Base-by-base conservation (phyloP, 2,329 filamentous ascomycete species). In the Cadophora gregata region DNA sequence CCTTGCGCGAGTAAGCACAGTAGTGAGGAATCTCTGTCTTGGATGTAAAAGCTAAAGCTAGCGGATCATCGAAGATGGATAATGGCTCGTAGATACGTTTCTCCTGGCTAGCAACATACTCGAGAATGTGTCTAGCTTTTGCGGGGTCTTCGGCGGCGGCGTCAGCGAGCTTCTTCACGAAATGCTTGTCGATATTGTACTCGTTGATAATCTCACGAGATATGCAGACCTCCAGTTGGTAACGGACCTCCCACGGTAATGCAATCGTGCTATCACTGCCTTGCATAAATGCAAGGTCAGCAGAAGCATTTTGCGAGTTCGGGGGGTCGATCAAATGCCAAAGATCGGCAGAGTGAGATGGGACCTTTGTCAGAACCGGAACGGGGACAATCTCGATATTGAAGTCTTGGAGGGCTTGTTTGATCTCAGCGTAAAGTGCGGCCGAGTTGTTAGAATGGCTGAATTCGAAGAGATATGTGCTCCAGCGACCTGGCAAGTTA, bases 171-270 rank as follows among this genome's bases (percentile, higher is more conserved):
- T 80, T 84, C 31, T 82, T 76, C 1, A 97, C 79, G 70, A 98
- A 98, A 2, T 87, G 83, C 1, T 79, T 76, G 0, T 82, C 84
- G 53, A 98, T 85, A 56, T 86, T 91, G 75, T 93, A 87, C 77
- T 97, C 95, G 62, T 90, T 90, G 14, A 99, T 80, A 27, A 88
- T 83, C 0, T 89, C 88, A 31, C 90, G 87, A 0, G 94, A 97
- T n/a, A 98, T 84, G 76, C 95, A 98, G 0, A 93, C 94, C 77
- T 99, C 95, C 0, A 99, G 85, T 76, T 97, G 93, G 75, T 98
- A 99, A 19, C 93, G 86, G 1, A 97, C 86, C 0, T 88, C 80
- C 68, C 93, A 97, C 0, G 86, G 80, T 4, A 95, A 81, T 27
- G 63, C 79, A 71, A 33, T 77, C 67, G 69, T 31, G 79, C 78